Evolutionary conservation across 768 basidiomycete genomes (phyloP).

Genomic region (Phlebiopsis gigantea): DNA sequence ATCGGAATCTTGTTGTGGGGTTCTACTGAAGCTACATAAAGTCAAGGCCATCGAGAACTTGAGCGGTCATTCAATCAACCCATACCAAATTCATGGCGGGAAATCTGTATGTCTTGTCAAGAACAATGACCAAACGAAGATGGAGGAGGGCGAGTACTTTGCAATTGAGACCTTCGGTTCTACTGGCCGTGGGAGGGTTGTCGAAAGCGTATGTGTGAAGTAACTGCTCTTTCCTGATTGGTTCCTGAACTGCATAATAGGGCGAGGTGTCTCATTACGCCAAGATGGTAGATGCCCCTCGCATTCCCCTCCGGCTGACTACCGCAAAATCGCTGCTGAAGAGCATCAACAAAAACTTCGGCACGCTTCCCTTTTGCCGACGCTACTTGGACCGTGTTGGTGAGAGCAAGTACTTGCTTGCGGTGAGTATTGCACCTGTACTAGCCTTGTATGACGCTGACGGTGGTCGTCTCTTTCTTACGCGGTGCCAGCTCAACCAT

Average conservation of each 20-base stretch:
- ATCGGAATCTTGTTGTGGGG: background rate
- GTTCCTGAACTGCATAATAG: slow-evolving; percentile 30
- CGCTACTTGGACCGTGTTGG: slow-evolving; percentile 91
- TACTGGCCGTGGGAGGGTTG: slow-evolving; percentile 86
- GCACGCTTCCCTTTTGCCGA: slow-evolving; percentile 92
- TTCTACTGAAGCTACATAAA: slow-evolving; percentile 24
- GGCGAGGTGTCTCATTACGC: slow-evolving; percentile 96
- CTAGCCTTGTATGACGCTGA: background rate
- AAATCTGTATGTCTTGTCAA: slow-evolving; percentile 90
- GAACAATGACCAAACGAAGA: slow-evolving; percentile 86
- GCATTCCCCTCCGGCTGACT: slow-evolving; percentile 73
- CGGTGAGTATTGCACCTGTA: slow-evolving; percentile 45
- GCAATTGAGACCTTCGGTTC: slow-evolving; percentile 99
- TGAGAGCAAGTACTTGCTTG: slow-evolving; percentile 89
- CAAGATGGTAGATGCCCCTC: slow-evolving; percentile 59
- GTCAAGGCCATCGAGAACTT: slow-evolving; percentile 94
- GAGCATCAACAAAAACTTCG: slow-evolving; percentile 89
- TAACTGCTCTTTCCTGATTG: background rate
- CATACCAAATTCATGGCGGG: slow-evolving; percentile 89
- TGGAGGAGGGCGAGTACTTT: slow-evolving; percentile 99
- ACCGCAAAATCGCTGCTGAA: slow-evolving; percentile 83
- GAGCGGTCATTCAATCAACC: slow-evolving; percentile 89
- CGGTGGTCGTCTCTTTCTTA: background rate
- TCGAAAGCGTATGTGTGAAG: slow-evolving; percentile 60
- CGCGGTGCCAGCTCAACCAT: slow-evolving; percentile 64